Base-by-base conservation (phyloP, 805 yeast species). In the Teunomyces funiuensis region DNA sequence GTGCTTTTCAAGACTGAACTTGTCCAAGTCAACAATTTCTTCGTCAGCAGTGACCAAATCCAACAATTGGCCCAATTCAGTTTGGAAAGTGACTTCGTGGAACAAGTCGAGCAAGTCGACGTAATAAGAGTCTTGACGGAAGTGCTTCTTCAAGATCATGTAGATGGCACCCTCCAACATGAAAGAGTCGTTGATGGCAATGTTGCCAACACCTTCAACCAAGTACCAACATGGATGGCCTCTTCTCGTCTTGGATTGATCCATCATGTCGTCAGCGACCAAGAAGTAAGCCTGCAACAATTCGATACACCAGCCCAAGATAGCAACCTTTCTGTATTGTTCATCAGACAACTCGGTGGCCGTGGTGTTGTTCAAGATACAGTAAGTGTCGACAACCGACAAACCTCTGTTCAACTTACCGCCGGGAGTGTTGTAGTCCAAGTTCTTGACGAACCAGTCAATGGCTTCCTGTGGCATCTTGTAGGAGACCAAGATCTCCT, bases 201-300 rank as follows among this genome's bases (percentile, higher is more conserved):
- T 84, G 62, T 88, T 88, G 29, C 87, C 88, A 45, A 93, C 97
- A 28, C 80, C 80, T 51, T 78, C 81, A 26, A 70, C 77, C 59
- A 76, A 81, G 74, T 89, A 93, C 99, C 99, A 93, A 69, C 99
- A 93, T 51, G 97, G 93, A 69, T 91, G 97, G 45, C 97, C 99
- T 65, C 99, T 84, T 76, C 99, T 86, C 30, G 99, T 93, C 64
- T 88, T 85, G 25, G 96, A 86, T 53, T 82, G 80, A 65, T 93
- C 99, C 99, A 93, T 93, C 82, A 93, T 93, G 63, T 93, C 99
- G 64, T 93, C 99, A 23, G 98, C 95, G 43, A 93, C 98, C 57
- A 93, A 76, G 75, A 93, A 93, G 65, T 88, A 93, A 2, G 97
- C 98, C 70, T 91, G 99, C 53, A 91, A 74, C 51, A 93, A 76